These are phyloP conservation scores for Arthrobotrys sphaeroides DNA, from an alignment of 2,329 filamentous ascomycete genomes.

Conservation along the genomic window DNA sequence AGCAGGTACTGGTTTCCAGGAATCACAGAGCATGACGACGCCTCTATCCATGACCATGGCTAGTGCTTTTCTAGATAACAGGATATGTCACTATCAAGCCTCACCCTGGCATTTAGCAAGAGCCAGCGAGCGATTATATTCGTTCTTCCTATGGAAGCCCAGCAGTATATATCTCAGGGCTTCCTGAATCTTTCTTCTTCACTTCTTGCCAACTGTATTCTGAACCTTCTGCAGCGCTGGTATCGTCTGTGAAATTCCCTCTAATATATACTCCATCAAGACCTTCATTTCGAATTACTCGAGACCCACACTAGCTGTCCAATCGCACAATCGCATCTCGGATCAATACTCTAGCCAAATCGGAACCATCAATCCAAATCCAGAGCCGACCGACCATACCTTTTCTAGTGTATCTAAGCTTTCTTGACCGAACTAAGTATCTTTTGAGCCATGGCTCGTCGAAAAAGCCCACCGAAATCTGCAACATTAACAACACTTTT, in stretches of 20 bases:
- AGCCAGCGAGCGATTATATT: background rate
- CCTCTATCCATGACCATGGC: conserved; percentile 12
- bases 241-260: conserved; percentile 32
- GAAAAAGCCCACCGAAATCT: conserved; percentile 8
- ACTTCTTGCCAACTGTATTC: conserved; percentile 6
- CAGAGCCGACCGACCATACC: background rate
- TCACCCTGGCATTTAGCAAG: background rate
- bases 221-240: conserved; percentile 25
- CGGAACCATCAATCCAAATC: background rate
- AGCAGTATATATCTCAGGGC: background rate
- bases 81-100: conserved; percentile 16
- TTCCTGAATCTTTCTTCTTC: background rate
- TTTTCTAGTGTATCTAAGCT: background rate
- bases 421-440: background rate
- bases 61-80: background rate
- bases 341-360: background rate
- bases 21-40: conserved; percentile 37
- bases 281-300: conserved; percentile 30
- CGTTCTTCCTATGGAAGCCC: background rate
- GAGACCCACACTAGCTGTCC: too few relatives aligned
- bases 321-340: background rate
- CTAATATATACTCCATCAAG: conserved; percentile 14
- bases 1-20: background rate
- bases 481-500: conserved; percentile 50
- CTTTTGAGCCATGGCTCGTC: background rate